These are phyloP conservation scores for Lactifluus subvellereus DNA, from an alignment of 768 basidiomycete species.

Conservation along the genomic window DNA sequence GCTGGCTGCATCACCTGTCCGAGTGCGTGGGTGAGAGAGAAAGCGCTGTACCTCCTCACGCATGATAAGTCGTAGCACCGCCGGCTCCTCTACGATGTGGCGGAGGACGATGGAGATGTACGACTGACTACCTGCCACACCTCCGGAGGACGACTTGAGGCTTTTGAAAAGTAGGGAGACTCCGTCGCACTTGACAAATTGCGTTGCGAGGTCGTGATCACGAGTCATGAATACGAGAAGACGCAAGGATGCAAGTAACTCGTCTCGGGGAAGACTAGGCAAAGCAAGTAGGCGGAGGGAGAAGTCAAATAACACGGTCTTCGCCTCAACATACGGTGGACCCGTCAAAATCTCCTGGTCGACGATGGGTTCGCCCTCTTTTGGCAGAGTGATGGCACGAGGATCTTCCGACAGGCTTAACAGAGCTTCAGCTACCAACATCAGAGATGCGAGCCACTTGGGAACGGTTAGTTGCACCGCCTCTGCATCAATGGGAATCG, in stretches of 20 bases:
- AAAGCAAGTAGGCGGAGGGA: slow-evolving; percentile 65
- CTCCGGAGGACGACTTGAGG: slow-evolving; percentile 52
- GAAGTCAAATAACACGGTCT: slow-evolving; percentile 66
- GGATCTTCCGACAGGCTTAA: slow-evolving; percentile 74
- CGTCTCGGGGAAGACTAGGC: slow-evolving; percentile 65
- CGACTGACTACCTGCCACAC: slow-evolving; percentile 58
- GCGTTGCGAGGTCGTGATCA: slow-evolving; percentile 54
- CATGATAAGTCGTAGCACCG: slow-evolving; percentile 65
- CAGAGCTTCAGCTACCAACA: slow-evolving; percentile 82
- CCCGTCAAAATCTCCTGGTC: slow-evolving; percentile 50
- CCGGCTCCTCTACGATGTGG: slow-evolving; percentile 78
- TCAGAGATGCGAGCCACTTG: slow-evolving; percentile 81
- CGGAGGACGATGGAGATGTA: slow-evolving; percentile 87
- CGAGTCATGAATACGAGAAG: slow-evolving; percentile 82
- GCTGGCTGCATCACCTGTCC: slow-evolving; percentile 57
- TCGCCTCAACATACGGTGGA: slow-evolving; percentile 55
- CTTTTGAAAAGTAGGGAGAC: slow-evolving; percentile 59
- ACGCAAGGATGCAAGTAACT: slow-evolving; percentile 74
- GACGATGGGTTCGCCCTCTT: slow-evolving; percentile 59
- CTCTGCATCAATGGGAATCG: slow-evolving; percentile 46
- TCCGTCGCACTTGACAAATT: slow-evolving; percentile 66
- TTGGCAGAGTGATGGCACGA: slow-evolving; percentile 54
- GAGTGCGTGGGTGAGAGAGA: slow-evolving; percentile 66
- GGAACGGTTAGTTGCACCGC: slow-evolving; percentile 55
- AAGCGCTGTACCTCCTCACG: slow-evolving; percentile 76